Base-by-base conservation (phyloP, 352 stramenopile genomes). In the Pythium pyrilobum region DNA sequence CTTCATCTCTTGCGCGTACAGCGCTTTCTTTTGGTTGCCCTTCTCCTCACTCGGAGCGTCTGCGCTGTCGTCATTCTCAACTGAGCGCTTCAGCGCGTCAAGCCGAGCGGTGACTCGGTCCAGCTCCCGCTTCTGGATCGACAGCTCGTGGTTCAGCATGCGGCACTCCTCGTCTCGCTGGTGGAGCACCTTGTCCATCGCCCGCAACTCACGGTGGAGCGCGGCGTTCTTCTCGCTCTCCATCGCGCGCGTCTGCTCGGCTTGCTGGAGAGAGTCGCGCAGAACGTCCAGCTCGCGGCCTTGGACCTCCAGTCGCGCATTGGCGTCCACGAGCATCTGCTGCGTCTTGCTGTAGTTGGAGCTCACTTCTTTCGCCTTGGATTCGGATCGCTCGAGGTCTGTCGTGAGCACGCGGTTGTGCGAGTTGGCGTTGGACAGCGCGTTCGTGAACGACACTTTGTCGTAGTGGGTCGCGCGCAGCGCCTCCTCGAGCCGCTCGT, bases 381-480 rank as follows among this genome's bases (percentile, higher is more conserved):
- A 62, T 48, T 90, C 75, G 4, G 68, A 71, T 6, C 68, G 78
- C 23, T 67, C 64, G 15, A 91, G 50, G 33, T 93, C 78, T 21
- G 62, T 83, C 0, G 66, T 69, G 1, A 91, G 66, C 15, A 83
- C 75, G 21, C 77, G 74, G 44, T 87, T 89, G 41, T 93, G 82
- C 16, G 82, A 87, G 41, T 89, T 85, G 0, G 79, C 77, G 24
- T 91, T 89, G 12, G 77, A 75, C 5, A 93, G 45, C 1, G 80
- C 77, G 39, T 91, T 89, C 28, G 83, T 89, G 54, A 88, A 93
- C 47, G 80, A 87, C 1, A 89, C 73, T 38, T 91, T 93, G 53
- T 93, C 83, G 63, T 93, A 90, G 21, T 90, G 80, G 31, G 74
- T 85, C 1, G 73, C 74, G 4, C 78, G 78, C 31, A 90, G 69